Evolutionary conservation across 306 rosid species (phyloP).

Genomic region (Corylus americana): DNA sequence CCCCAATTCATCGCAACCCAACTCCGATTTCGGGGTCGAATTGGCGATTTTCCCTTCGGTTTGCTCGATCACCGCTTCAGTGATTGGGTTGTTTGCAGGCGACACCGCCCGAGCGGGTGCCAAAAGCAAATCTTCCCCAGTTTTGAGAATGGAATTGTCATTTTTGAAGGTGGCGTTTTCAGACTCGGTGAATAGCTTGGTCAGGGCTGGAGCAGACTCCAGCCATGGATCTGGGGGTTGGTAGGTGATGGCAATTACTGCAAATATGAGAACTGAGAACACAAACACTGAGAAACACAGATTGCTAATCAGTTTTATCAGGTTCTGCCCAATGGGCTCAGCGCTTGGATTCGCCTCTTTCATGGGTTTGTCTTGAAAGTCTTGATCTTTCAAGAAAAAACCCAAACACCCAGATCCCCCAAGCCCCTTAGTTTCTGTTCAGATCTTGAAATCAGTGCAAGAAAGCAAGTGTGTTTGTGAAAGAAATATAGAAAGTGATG

Average conservation of each 20-base stretch:
- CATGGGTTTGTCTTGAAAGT: slow-evolving; percentile 44
- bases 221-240: slow-evolving; percentile 99
- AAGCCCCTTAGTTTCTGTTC: background rate
- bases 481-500: background rate
- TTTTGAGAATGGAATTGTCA: slow-evolving; percentile 70
- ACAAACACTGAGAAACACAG: slow-evolving; percentile 90
- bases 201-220: slow-evolving; percentile 84
- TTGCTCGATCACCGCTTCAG: slow-evolving; percentile 59
- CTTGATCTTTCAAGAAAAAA: background rate
- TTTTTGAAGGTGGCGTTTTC: slow-evolving; percentile 79
- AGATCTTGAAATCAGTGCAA: slow-evolving; percentile 7
- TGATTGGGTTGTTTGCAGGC: slow-evolving; percentile 37
- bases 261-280: slow-evolving; percentile 76
- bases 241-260: slow-evolving; percentile 93
- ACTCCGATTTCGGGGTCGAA: slow-evolving; percentile 24
- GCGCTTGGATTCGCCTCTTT: slow-evolving; percentile 55
- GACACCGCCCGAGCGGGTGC: slow-evolving; percentile 36
- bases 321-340: slow-evolving; percentile 87
- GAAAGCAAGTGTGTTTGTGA: background rate
- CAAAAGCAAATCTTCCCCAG: slow-evolving; percentile 77
- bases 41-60: slow-evolving; percentile 45
- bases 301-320: slow-evolving; percentile 79
- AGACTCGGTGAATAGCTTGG: slow-evolving; percentile 72
- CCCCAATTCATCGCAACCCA: slow-evolving; percentile 36
- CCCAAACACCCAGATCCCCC: no score